Evolutionary conservation across 345 rosid genomes (phyloP), one percentile per base, ranked within the genome.

Genomic region (Gossypium sturtianum): DNA sequence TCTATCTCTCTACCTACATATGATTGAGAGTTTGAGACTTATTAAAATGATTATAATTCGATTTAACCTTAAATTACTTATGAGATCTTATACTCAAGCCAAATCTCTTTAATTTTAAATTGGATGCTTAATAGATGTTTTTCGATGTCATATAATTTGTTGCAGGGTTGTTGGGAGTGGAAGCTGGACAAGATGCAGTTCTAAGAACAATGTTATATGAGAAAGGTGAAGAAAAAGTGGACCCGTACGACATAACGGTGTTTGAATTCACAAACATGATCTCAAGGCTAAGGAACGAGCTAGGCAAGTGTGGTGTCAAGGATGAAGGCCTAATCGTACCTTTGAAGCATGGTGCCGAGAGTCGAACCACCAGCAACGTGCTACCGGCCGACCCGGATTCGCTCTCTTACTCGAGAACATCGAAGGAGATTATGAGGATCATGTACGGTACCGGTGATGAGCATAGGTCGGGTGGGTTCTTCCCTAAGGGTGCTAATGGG

Each of bases 121-220:
- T 34, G 1, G 38, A 34, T 34, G 38, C 38, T 34, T 34, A 34
- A 34, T 34, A 34, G 6, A 34, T 4, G 1, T 34, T 34, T 34
- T 4, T 34, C 38, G 6, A 34, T 4, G 38, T 34, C 38, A 34
- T 34, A 12, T 65, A 87, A 90, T 83, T 91, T 49, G 90, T 85
- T 2, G 86, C 88, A 1, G 74, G 79, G 6, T 79, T 91, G 22
- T 72, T 88, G 76, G 94, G 89, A 0, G 88, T 85, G 62, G 94
- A 90, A 76, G 69, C 90, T 1, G 91, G 88, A 23, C 93, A 91
- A 76, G 97, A 91, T 73, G 90, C 82, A 9, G 90, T 85, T 12
- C 20, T 87, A 65, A 71, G 93, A 75, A 58, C 89, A 12, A 59
- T 86, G 13, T 77, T 91, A 0, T 87, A 85, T 73, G 81, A 78